Conservation (phyloP, 257 asterid species). For the Fraxinus excelsior region DNA sequence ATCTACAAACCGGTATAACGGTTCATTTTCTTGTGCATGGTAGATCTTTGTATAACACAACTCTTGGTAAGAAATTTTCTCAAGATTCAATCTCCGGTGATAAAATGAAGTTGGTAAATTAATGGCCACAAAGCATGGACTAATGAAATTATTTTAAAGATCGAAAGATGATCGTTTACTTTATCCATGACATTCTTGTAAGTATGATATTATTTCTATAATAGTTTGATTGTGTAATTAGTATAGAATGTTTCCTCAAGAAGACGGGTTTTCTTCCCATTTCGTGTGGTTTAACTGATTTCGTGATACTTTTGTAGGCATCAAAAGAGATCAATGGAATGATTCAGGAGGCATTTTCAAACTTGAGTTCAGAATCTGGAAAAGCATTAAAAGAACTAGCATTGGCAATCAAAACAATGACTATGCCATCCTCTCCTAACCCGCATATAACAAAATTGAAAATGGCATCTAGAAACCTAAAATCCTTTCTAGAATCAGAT, state of each 20-base stretch:
- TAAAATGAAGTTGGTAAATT: no score
- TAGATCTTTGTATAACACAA: neutral
- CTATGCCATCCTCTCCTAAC: slow-evolving; percentile 35
- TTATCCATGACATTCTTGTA: no score
- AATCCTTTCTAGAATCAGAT: slow-evolving; percentile 49
- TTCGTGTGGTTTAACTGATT: neutral
- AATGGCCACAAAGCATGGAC: no score
- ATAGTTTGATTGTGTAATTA: no score
- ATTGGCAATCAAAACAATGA: slow-evolving; percentile 50
- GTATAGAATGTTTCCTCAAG: no score
- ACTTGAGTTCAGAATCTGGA: slow-evolving; percentile 64
- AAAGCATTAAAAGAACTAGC: slow-evolving; percentile 63
- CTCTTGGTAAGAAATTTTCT: no score
- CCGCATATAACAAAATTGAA: slow-evolving; percentile 41
- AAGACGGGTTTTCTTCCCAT: neutral
- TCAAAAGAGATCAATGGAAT: slow-evolving; percentile 40
- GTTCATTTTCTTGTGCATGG: no score
- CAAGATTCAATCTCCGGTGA: no score
- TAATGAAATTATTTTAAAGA: no score
- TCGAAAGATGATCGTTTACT: no score
- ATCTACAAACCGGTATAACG: neutral
- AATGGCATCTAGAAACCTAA: slow-evolving; percentile 44
- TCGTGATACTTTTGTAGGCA: slow-evolving; percentile 38
- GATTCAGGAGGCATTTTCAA: slow-evolving; percentile 36
- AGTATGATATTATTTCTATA: no score